Evolutionary conservation across 352 stramenopile genomes (phyloP).

Genomic region (Phytopythium cucurbitacearum): DNA sequence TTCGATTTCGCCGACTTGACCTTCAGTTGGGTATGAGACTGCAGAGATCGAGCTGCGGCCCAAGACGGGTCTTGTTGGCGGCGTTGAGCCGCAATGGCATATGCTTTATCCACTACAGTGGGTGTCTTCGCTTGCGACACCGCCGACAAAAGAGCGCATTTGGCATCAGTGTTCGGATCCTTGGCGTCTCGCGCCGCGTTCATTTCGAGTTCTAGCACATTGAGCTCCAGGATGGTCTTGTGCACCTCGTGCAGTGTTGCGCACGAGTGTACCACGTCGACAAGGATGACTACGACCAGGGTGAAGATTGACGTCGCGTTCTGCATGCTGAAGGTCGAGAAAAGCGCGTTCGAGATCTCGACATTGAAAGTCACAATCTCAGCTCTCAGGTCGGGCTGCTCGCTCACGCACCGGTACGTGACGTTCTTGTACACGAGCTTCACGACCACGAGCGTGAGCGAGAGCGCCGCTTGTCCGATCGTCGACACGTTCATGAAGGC

Average conservation of each 20-base stretch:
- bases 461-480: constrained; percentile 10
- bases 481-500: constrained; percentile 11
- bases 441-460: constrained; percentile 19
- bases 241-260: constrained; percentile 12
- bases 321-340: constrained; percentile 35
- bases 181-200: neutral
- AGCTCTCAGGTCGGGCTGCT: constrained; percentile 19
- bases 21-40: too few relatives aligned
- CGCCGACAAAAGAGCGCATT: too few relatives aligned
- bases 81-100: too few relatives aligned
- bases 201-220: neutral
- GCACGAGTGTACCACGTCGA: constrained; percentile 14
- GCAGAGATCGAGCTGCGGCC: too few relatives aligned
- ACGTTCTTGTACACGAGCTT: constrained; percentile 32
- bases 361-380: constrained; percentile 38
- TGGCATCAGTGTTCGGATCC: neutral
- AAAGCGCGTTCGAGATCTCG: constrained; percentile 44
- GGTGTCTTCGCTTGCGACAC: too few relatives aligned
- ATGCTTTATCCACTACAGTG: too few relatives aligned
- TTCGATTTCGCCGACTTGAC: too few relatives aligned
- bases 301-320: constrained; percentile 26
- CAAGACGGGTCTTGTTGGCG: too few relatives aligned
- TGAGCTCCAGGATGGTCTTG: constrained; percentile 4
- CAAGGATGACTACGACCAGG: constrained; percentile 12
- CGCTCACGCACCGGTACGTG: constrained; percentile 10